These are phyloP conservation scores for Citrus australasica DNA, from an alignment of 345 rosid genomes.

Conservation along the genomic window DNA sequence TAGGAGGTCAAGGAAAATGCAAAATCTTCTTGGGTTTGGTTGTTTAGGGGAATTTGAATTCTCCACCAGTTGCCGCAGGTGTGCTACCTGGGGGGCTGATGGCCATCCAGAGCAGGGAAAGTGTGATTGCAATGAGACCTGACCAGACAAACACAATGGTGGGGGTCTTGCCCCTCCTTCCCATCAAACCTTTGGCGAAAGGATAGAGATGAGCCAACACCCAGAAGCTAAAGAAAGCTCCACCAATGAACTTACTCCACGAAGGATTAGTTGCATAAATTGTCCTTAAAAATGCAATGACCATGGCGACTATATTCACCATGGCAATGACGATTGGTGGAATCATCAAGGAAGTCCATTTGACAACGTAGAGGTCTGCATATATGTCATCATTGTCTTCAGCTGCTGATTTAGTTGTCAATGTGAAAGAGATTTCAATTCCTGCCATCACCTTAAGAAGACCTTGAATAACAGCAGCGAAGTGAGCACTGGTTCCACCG, in stretches of 20 bases:
- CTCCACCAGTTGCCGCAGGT: constrained; percentile 26
- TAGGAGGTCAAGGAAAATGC: neutral
- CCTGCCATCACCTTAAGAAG: constrained; percentile 85
- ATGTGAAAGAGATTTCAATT: constrained; percentile 88
- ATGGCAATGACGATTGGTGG: constrained; percentile 88
- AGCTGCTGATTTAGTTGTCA: constrained; percentile 71
- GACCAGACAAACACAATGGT: constrained; percentile 93
- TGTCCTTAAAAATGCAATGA: constrained; percentile 64
- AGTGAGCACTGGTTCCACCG: constrained; percentile 87
- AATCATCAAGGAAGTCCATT: constrained; percentile 88
- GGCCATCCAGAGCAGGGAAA: constrained; percentile 81
- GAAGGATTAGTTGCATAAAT: constrained; percentile 56
- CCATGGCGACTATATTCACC: constrained; percentile 76
- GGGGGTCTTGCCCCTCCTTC: constrained; percentile 91
- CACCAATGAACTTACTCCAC: constrained; percentile 91
- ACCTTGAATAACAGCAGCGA: constrained; percentile 83
- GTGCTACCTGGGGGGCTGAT: constrained; percentile 46
- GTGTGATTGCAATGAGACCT: constrained; percentile 81
- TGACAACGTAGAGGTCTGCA: constrained; percentile 79
- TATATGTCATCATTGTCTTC: constrained; percentile 75
- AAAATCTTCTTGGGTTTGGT: neutral
- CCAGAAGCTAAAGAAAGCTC: constrained; percentile 95
- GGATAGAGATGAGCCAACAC: constrained; percentile 93
- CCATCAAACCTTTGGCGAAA: constrained; percentile 93
- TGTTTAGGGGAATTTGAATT: constrained; percentile 63